Evolutionary conservation across 208 protist species (phyloP).

Genomic region (Crithidia sp.): DNA sequence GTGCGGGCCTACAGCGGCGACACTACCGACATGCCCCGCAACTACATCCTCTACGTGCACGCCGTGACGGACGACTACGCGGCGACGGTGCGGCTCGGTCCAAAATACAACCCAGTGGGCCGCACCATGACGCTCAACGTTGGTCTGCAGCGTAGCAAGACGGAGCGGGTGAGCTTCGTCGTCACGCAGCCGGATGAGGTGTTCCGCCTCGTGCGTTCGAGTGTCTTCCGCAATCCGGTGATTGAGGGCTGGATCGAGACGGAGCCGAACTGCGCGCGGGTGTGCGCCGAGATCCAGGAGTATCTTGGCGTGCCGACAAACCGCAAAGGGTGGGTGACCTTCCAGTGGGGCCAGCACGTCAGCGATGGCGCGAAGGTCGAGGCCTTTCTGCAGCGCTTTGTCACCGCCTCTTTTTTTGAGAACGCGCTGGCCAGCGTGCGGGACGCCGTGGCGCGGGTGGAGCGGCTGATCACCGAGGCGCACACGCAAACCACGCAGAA

Average conservation of each 20-base stretch:
- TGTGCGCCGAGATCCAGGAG: slow-evolving; percentile 51
- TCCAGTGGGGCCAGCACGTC: slow-evolving; percentile 76
- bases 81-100: slow-evolving; percentile 17
- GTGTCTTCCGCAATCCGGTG: slow-evolving; percentile 82
- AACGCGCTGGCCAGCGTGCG: slow-evolving; percentile 41
- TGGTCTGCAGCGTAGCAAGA: slow-evolving; percentile 48
- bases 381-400: slow-evolving; percentile 66
- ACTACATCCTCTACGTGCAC: slow-evolving; percentile 66
- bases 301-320: slow-evolving; percentile 35
- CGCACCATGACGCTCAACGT: slow-evolving; percentile 65
- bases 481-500: neutral
- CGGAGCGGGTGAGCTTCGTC: slow-evolving; percentile 57
- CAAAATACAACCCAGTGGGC: slow-evolving; percentile 74
- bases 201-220: slow-evolving; percentile 69
- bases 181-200: slow-evolving; percentile 66
- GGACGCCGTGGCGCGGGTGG: slow-evolving; percentile 38
- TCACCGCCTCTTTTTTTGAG: slow-evolving; percentile 65
- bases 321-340: slow-evolving; percentile 47
- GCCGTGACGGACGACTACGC: slow-evolving; percentile 27
- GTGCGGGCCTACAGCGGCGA: slow-evolving; percentile 54
- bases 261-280: slow-evolving; percentile 49
- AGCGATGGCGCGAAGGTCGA: slow-evolving; percentile 59
- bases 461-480: slow-evolving; percentile 28
- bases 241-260: slow-evolving; percentile 86
- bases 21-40: slow-evolving; percentile 36